Evolutionary conservation across 1,284 basidiomycete genomes (phyloP).

Genomic region (Xerocomus amazonicus): DNA sequence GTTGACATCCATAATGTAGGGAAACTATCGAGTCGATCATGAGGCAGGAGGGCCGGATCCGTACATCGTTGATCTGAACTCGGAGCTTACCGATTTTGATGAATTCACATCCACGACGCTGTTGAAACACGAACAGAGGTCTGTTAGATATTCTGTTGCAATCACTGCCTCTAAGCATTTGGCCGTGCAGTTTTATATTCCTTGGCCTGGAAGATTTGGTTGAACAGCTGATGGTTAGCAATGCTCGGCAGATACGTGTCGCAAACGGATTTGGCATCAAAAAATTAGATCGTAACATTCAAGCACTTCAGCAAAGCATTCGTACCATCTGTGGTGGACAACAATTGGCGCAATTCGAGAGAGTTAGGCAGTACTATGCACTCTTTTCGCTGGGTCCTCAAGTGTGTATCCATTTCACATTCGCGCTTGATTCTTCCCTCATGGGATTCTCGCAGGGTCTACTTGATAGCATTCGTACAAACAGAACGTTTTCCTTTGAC

Average conservation of each 20-base stretch:
- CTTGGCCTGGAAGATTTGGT: slow-evolving; percentile 84
- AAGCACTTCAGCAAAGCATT: slow-evolving; percentile 90
- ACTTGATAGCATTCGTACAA: slow-evolving; percentile 62
- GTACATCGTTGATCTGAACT: slow-evolving; percentile 85
- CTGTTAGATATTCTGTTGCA: slow-evolving; percentile 26
- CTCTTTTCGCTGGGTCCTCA: slow-evolving; percentile 73
- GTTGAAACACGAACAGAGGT: slow-evolving; percentile 66
- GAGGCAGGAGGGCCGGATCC: slow-evolving; percentile 90
- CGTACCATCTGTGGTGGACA: slow-evolving; percentile 69
- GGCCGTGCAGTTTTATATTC: slow-evolving; percentile 70
- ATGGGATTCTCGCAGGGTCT: slow-evolving; percentile 52
- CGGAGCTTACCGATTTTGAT: slow-evolving; percentile 75
- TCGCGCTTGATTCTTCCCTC: slow-evolving; percentile 1
- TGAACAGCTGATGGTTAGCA: slow-evolving; percentile 78
- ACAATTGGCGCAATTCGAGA: slow-evolving; percentile 67
- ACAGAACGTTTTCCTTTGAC: slow-evolving; percentile 76
- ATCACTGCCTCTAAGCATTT: slow-evolving; percentile 1
- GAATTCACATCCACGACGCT: slow-evolving; percentile 65
- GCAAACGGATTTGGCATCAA: slow-evolving; percentile 80
- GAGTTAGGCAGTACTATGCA: slow-evolving; percentile 78
- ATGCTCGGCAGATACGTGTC: slow-evolving; percentile 67
- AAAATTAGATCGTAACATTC: slow-evolving; percentile 88
- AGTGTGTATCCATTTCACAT: slow-evolving; percentile 41
- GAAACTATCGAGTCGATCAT: slow-evolving; percentile 77
- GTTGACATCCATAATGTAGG: slow-evolving; percentile 42